Base-by-base conservation (phyloP, 768 basidiomycete genomes). In the Boletus rubroflammeus region DNA sequence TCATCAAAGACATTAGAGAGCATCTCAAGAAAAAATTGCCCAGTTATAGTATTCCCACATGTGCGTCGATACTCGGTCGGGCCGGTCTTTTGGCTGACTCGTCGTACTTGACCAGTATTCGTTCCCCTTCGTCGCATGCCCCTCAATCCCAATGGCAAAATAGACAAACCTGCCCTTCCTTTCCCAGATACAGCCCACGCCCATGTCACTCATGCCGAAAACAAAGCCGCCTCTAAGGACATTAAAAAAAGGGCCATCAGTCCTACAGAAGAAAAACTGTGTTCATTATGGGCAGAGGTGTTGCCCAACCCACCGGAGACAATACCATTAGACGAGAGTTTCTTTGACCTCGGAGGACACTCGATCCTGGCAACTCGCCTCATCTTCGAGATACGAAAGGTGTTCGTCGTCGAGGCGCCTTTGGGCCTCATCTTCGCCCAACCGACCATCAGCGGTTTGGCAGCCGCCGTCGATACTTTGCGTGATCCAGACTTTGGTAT, bases 331-430 rank as follows among this genome's bases (percentile, higher is more conserved):
- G 88, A 98, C 67, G 96, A 98, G 65, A 92, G 83, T 69, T 99
- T 99, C 81, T 98, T 98, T 74, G 96, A 99, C 68, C 81, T 98
- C 40, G 97, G 97, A 45, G 97, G 97, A 7, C 97, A 99, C 73
- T 98, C 97, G 15, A 98, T 99, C 64, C 83, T 99, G 42, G 97
- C 97, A 0, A 99, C 97, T 2, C 87, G 95, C 25, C 84, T 98
- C 56, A 92, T 98, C 63, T 98, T 99, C 68, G 93, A 98, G 72
- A 86, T 99, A 50, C 86, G 97, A 64, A 97, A 95, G 72, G 75
- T 79, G 0, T 97, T 98, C 69, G 85, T 94, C 11, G 79, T 97
- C 19, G 85, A 95, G 51, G 93, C 93, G 5, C 95, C 96, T 0
- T 75, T 99, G 25, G 91, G 93, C 8, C 76, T 98, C 40, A 85